These are phyloP conservation scores for Tylopilus plumbeoviolaceoides DNA, from an alignment of 768 basidiomycete species.

Conservation along the genomic window DNA sequence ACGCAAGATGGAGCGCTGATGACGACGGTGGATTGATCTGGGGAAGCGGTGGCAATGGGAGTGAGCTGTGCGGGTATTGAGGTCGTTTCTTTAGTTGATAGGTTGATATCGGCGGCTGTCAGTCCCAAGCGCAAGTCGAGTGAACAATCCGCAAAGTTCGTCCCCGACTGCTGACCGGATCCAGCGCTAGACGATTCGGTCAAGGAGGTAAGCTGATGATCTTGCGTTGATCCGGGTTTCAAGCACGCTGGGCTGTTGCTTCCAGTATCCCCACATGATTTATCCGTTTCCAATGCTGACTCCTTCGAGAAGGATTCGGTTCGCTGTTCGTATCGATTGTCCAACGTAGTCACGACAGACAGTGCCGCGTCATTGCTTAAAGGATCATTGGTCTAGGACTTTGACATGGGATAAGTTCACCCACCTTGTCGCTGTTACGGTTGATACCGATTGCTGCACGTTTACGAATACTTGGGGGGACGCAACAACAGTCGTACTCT, in stretches of 20 bases:
- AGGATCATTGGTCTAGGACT: neutral
- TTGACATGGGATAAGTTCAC: neutral
- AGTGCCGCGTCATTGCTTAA: neutral
- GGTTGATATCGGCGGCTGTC: neutral
- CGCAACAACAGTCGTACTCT: neutral
- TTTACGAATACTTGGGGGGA: slow-evolving; percentile 2
- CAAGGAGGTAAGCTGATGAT: neutral
- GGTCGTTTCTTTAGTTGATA: neutral
- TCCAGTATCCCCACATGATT: neutral
- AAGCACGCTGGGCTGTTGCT: neutral
- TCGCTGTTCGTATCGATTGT: neutral
- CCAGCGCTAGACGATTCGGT: neutral
- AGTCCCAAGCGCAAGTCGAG: neutral
- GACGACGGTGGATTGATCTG: neutral
- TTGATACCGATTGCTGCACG: neutral
- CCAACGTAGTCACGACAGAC: neutral
- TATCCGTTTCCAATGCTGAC: neutral
- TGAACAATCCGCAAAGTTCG: neutral
- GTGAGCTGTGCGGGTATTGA: neutral
- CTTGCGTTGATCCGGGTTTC: neutral
- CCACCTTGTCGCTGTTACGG: neutral
- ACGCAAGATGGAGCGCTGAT: neutral
- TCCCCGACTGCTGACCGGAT: neutral
- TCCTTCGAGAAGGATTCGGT: neutral
- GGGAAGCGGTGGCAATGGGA: neutral